Evolutionary conservation across 163 green algal species (phyloP), one percentile per base, ranked within the genome.

Genomic region (Botryococcus braunii): DNA sequence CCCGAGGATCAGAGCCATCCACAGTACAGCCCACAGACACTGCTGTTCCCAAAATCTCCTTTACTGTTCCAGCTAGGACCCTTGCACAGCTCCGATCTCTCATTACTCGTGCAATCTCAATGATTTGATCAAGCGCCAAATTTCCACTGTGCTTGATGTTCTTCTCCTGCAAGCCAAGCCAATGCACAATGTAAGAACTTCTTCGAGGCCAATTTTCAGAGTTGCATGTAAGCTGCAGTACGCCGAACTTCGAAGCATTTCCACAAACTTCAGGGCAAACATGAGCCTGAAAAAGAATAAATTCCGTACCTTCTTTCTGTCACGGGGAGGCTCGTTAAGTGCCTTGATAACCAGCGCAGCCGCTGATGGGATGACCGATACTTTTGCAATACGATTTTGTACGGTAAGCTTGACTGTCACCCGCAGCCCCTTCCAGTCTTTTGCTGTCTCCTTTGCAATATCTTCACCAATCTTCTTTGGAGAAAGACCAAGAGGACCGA

Each of bases 401-500:
- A 99, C 94, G 6, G 89, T 96, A 31, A 99, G 88, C 87, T 99
- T 98, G 59, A 94, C 85, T 23, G 94, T 99, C 60, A 99, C 92
- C 63, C 94, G 90, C 74, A 99, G 89, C 49, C 94, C 94, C 81
- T 96, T 97, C 94, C 94, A 99, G 64, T 99, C 94, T 85, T 98
- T 98, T 65, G 83, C 86, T 36, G 94, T 99, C 80, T 96, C 93
- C 89, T 98, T 98, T 76, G 94, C 94, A 82, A 99, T 99, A 71
- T 99, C 94, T 80, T 99, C 94, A 87, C 91, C 91, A 69, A 98
- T 89, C 90, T 99, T 99, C 86, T 99, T 99, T 62, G 94, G 94
- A 36, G 94, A 98, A 48, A 99, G 88, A 89, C 94, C 94, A 60
- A 99, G 90, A 41, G 94, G 94, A 85, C 94, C 94, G 67, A 99